Evolutionary conservation across 2,329 filamentous ascomycete genomes (phyloP), one percentile per base, ranked within the genome.

Genomic region (Didymella glomerata): DNA sequence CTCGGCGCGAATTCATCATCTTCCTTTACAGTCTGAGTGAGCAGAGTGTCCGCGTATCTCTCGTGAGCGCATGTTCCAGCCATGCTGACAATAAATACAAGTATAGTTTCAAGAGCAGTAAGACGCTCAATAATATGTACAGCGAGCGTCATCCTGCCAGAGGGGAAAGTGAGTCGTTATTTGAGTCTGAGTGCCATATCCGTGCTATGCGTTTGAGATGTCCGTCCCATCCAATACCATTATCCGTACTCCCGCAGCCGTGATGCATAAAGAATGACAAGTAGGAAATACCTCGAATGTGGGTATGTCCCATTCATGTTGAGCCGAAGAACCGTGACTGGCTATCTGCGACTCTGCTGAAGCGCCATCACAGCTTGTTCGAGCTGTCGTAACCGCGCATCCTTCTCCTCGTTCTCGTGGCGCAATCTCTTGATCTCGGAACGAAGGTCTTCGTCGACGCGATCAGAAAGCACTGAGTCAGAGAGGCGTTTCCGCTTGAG

Each of bases 351-450:
- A 55, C 57, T 63, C 48, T 75, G 69, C 54, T 76, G 74, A n/a
- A 76, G 67, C 28, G 66, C 70, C 65, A 68, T 73, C 30, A 78
- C 71, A 20, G 73, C 70, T 7, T 64, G 66, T 61, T 77, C 74
- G n/a, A 78, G 65, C 56, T 76, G 73, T 25, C 65, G 68, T 46
- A 78, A 57, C 14, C 75, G 67, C 10, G 69, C 63, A 48, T 80
- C 78, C 61, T 80, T 79, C 61, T 79, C 75, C 28, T 77, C 74
- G 57, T 77, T 78, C 57, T 81, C 76, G 11, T 67, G 67, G 30
- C 76, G 71, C 22, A 83, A 68, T 22, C 78, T 70, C 70, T 78
- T 78, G 48, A 81, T 64, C 62, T 81, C 77, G 8, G 66, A 65
- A 54, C 75, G 71, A 22, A 81, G 68, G 38, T 77, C 74, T 18